These are phyloP conservation scores for Phytophthora cactorum DNA, from an alignment of 352 stramenopile genomes.

Conservation along the genomic window DNA sequence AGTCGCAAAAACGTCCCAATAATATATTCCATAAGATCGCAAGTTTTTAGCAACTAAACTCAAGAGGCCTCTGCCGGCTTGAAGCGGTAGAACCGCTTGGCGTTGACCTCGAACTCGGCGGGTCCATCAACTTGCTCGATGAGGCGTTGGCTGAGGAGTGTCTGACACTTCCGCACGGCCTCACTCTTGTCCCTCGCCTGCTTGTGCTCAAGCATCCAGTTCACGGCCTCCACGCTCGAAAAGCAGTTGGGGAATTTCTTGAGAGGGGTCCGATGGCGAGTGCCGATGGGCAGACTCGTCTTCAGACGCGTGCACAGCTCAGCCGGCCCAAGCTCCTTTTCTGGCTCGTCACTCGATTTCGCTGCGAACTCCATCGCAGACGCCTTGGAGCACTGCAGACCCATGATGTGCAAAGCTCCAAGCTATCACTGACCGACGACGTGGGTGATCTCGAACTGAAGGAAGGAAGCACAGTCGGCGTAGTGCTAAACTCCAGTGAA, in stretches of 20 bases:
- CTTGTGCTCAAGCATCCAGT: conserved; percentile 81
- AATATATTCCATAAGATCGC: background rate
- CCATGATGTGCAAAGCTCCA: conserved; percentile 19
- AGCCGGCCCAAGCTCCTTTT: conserved; percentile 64
- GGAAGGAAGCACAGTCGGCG: background rate
- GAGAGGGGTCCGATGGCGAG: conserved; percentile 58
- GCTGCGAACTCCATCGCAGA: conserved; percentile 31
- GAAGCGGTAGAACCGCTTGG: conserved; percentile 76
- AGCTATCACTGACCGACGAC: conserved; percentile 10
- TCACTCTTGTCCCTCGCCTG: conserved; percentile 66
- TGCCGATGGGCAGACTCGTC: conserved; percentile 59
- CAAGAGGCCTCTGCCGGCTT: conserved; percentile 27
- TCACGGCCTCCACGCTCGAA: conserved; percentile 67
- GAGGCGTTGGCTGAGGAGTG: conserved; percentile 51
- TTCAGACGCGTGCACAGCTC: conserved; percentile 66
- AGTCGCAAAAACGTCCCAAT: background rate
- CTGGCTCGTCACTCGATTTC: conserved; percentile 29
- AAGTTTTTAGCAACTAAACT: background rate
- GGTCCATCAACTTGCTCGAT: conserved; percentile 75
- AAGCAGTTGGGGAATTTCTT: conserved; percentile 81
- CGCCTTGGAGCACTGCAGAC: conserved; percentile 32
- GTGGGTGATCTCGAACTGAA: conserved; percentile 17
- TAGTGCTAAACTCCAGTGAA: background rate
- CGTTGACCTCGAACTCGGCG: conserved; percentile 68
- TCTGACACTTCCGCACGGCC: conserved; percentile 73